Percentiles rank a stretch among this genome's conserved stretches.
Conservation (phyloP, 176 grass and related monocot genomes). For the Carex pumila region DNA sequence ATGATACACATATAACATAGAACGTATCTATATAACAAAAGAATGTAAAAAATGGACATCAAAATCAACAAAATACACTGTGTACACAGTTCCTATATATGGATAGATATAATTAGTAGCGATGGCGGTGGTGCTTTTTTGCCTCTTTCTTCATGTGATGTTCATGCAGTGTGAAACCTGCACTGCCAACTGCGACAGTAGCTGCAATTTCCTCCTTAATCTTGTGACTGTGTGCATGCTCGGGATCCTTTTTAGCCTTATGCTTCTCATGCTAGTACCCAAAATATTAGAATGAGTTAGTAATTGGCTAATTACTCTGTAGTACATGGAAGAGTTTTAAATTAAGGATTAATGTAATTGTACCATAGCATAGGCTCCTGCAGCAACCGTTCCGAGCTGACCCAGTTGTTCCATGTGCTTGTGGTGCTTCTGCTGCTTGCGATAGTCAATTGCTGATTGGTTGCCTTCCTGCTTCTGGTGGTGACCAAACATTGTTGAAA, state of each 20-base stretch:
- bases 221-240: slow-evolving; percentile 2
- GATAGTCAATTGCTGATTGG: background rate
- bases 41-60: background rate
- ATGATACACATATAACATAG: background rate
- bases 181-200: background rate
- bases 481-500: background rate
- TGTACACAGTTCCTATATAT: background rate
- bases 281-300: too few species aligned
- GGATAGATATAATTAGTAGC: background rate
- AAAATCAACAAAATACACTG: background rate
- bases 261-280: slow-evolving; percentile 8
- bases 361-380: slow-evolving; percentile 24
- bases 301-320: background rate
- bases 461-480: background rate
- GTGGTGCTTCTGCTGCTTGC: slow-evolving; percentile 43
- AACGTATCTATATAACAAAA: background rate
- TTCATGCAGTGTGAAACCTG: slow-evolving; percentile 10
- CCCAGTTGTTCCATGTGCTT: slow-evolving; percentile 44
- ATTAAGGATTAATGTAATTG: background rate
- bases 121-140: background rate
- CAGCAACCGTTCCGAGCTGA: slow-evolving; percentile 23
- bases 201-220: slow-evolving; percentile 16
- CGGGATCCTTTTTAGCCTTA: slow-evolving; percentile 11
- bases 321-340: too few species aligned
- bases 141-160: slow-evolving; percentile 17